phyloP scores from a whole-genome alignment of 2,329 filamentous ascomycete genomes.

The Penicillium palitans region DNA sequence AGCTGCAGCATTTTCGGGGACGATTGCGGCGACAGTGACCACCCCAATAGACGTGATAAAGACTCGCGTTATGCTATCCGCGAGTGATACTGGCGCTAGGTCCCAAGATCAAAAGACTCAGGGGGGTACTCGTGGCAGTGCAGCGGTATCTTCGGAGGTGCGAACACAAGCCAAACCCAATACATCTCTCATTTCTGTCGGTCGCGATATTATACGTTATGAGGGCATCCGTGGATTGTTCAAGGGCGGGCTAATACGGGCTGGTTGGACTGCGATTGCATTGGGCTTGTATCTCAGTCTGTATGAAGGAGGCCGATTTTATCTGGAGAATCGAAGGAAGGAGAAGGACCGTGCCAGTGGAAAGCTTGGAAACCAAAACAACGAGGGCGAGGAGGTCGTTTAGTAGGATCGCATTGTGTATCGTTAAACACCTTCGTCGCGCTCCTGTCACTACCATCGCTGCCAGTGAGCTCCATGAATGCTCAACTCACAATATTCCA shows the following conservation, averaged over 20 bases:
- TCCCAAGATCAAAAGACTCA: background rate
- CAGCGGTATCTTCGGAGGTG: background rate
- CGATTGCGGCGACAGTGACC: slow-evolving; percentile 74
- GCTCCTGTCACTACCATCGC: background rate
- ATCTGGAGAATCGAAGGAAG: slow-evolving; percentile 44
- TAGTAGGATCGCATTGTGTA: background rate
- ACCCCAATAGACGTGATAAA: slow-evolving; percentile 90
- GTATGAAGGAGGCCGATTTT: slow-evolving; percentile 77
- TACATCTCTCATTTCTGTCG: slow-evolving; percentile 58
- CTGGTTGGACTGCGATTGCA: slow-evolving; percentile 77
- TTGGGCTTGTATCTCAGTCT: slow-evolving; percentile 82
- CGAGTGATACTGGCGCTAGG: slow-evolving; percentile 35
- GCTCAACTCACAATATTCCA: background rate
- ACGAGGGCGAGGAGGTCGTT: slow-evolving; percentile 9
- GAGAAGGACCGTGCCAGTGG: slow-evolving; percentile 14
- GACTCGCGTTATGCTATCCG: slow-evolving; percentile 80
- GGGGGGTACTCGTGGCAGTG: background rate
- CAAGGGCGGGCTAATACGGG: slow-evolving; percentile 68
- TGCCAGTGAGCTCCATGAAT: background rate
- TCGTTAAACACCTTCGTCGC: background rate
- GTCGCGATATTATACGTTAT: slow-evolving; percentile 63
- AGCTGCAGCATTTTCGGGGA: slow-evolving; percentile 73
- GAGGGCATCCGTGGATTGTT: slow-evolving; percentile 74
- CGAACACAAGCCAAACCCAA: slow-evolving; percentile 26
- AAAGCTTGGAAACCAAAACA: no score